Base-by-base conservation (phyloP, 148 eudicot species). In the Hydrangea macrophylla region DNA sequence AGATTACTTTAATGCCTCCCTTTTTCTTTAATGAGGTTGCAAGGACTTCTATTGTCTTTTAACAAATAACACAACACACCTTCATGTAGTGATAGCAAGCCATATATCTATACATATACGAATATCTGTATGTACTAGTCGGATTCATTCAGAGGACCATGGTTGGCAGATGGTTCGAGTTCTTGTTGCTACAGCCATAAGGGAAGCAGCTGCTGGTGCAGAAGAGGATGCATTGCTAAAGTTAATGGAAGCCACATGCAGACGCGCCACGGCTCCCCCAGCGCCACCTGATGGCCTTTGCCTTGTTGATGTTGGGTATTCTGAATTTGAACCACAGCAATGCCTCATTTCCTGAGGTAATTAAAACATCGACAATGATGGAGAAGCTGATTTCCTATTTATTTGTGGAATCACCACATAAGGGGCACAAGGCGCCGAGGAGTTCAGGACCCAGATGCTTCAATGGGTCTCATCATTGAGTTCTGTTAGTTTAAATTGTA, bases 251-350 rank as follows among this genome's bases (percentile, higher is more conserved):
- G 98, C 96, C 25, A 84, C 96, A 1, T 90, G 98, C 72, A 69
- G 98, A 54, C 96, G 95, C 17, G 98, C 98, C 26, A 93, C 98
- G 17, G 96, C 98, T n/a, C 98, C 98, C 15, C 98, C 98, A 22
- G 96, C 98, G n/a, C 96, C 98, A 0, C 96, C 98, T 31, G 90
- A 93, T 64, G 98, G 98, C 48, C 95, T 93, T 61, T 93, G 98
- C 85, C 88, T 93, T 39, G 90, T 90, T 33, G 95, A 93, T 68
- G 96, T 93, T 10, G 98, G 98, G 32, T 93, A 93, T 42, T 68
- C 81, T 0, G 92, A 93, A 13, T 93, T 88, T 55, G 76, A 88
- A 48, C 74, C 71, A 20, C 61, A 70, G 23, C 57, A 12, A 37
- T 88, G 96, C 78, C 73, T 85, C 32, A 82, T 92, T 65, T 68